phyloP scores from a whole-genome alignment of 768 basidiomycete species.

The Phylloporus scabripes region DNA sequence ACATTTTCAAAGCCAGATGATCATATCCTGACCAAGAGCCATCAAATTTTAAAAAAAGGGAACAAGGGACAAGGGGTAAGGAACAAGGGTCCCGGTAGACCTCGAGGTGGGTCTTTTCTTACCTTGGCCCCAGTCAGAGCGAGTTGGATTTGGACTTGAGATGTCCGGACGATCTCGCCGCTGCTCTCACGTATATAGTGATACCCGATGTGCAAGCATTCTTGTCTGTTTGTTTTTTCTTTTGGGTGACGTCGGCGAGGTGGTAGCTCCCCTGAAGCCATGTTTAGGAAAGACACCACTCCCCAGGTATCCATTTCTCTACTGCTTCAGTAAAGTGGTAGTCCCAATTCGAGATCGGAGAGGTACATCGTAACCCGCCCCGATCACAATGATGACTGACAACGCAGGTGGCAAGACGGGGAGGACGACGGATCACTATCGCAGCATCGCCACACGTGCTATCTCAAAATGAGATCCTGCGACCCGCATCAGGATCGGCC shows the following conservation, averaged over 20 bases:
- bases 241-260: no score
- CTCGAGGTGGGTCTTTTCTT: not conserved
- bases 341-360: not conserved
- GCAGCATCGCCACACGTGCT: not conserved
- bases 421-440: not conserved
- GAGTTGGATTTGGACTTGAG: not conserved
- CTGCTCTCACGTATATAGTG: not conserved
- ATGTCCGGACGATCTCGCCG: not conserved
- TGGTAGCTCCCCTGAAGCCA: not conserved
- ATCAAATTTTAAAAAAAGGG: not conserved
- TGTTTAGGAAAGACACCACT: not conserved
- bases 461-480: not conserved
- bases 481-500: slow-evolving; percentile 2
- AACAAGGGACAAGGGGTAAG: not conserved
- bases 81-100: not conserved
- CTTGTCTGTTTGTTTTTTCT: not conserved
- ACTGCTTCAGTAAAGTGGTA: not conserved
- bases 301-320: not conserved
- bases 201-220: not conserved
- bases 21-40: not conserved
- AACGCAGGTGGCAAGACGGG: not conserved
- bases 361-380: not conserved
- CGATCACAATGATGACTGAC: not conserved
- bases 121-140: not conserved
- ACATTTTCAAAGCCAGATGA: not conserved